Conservation (phyloP, 176 grass and related monocot species). For the Carex myosuroides region DNA sequence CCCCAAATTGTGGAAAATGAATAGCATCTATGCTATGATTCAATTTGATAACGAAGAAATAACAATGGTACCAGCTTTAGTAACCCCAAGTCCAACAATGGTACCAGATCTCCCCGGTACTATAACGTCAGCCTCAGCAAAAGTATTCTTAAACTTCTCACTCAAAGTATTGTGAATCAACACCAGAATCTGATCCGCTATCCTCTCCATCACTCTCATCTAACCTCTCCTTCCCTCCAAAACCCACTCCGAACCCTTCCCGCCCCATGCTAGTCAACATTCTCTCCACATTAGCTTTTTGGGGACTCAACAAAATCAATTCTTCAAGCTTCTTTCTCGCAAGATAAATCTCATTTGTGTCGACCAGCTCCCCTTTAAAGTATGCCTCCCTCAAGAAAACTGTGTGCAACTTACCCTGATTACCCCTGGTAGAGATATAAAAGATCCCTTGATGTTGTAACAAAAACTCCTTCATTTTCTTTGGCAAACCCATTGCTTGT, state of each 20-base stretch:
- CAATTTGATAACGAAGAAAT: not conserved
- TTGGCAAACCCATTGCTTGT: conserved; percentile 57
- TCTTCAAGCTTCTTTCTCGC: conserved; percentile 56
- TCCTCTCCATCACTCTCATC: conserved; percentile 21
- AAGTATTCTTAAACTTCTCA: conserved; percentile 22
- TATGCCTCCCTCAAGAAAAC: conserved; percentile 81
- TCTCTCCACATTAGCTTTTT: conserved; percentile 69
- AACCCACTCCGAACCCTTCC: conserved; percentile 30
- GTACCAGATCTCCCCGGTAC: not conserved
- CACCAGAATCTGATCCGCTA: conserved; percentile 70
- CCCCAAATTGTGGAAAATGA: not conserved
- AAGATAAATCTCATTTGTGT: conserved; percentile 44
- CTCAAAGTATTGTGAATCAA: conserved; percentile 81
- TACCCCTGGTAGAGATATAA: conserved; percentile 78
- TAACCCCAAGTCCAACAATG: not conserved
- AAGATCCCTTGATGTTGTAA: conserved; percentile 85
- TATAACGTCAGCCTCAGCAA: not conserved
- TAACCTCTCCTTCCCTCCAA: conserved; percentile 14
- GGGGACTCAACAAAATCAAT: conserved; percentile 50
- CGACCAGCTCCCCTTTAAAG: conserved; percentile 56
- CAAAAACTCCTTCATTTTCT: conserved; percentile 91
- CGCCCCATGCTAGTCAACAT: conserved; percentile 87
- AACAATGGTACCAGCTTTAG: not conserved
- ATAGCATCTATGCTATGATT: not conserved
- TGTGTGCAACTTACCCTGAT: conserved; percentile 74